Base-by-base conservation (phyloP, 306 rosid genomes). In the Betula pendula region DNA sequence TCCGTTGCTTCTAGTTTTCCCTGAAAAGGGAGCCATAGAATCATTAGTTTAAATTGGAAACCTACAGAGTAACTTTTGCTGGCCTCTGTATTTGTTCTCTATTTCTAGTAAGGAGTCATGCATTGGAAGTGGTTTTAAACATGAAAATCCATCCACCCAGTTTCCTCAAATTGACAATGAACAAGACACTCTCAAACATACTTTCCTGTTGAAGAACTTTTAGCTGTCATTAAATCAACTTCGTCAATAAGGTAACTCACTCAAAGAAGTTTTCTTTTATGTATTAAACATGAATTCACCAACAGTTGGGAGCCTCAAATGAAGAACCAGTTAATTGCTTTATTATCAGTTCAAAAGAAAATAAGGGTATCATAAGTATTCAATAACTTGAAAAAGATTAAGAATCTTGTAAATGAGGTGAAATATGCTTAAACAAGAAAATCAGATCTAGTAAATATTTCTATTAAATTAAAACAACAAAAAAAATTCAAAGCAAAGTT, bases 11-110 rank as follows among this genome's bases (percentile, higher is more conserved):
- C 42, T 40, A 3, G 60, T 35, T 60, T 81, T 49, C 22, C 71
- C 87, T 80, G 80, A 75, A 77, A 80, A 11, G 16, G 10, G 10
- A 14, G n/a, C 6, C 51, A 44, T 38, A 58, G 13, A 51, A 47
- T 19, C 22, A 8, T 51, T 9, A 70, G 70, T 40, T 45, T 12
- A 20, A 45, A 69, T n/a, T 49, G 38, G 45, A 65, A 43, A 29
- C 33, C 60, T 27, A 13, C 22, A 59, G 66, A 42, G 31, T 51
- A 19, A 51, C 24, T 22, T 67, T 69, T 50, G 7, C 35, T 10
- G 60, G 31, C 19, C 43, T 63, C 35, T 33, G 14, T n/a, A 19
- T 4, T 45, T 56, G 14, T 2, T 47, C 6, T 70, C 58, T 14
- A 35, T 33, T 14, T 22, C 29, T 14, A 9, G 19, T 24, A 13